Evolutionary conservation across 352 stramenopile genomes (phyloP).

Genomic region (Halophytophthora polymorphica): DNA sequence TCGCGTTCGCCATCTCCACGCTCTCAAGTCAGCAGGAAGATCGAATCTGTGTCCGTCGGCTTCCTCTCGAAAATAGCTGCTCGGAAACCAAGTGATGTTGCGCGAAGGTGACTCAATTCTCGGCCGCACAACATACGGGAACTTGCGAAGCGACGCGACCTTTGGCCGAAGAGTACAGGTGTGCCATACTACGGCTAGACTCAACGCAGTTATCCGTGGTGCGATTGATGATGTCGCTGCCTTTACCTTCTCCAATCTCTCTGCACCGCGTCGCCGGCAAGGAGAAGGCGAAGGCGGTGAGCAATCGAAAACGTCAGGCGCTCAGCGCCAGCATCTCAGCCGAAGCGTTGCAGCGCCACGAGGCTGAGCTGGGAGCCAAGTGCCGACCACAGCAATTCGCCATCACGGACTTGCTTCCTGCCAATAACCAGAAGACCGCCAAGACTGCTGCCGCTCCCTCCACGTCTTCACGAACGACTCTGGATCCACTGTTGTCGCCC

Average conservation of each 20-base stretch:
- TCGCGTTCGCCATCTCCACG: no score
- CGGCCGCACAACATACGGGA: no score
- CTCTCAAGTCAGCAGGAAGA: no score
- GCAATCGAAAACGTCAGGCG: constrained; percentile 8
- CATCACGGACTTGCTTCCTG: constrained; percentile 33
- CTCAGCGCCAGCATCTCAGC: constrained; percentile 39
- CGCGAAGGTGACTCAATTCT: no score
- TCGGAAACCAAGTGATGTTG: no score
- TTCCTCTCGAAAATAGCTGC: neutral
- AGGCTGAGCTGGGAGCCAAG: constrained; percentile 1
- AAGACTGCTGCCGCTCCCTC: constrained; percentile 5
- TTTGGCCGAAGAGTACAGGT: no score
- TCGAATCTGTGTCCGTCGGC: neutral
- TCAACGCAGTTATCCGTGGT: no score
- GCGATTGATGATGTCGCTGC: no score
- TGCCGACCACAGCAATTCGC: constrained; percentile 15
- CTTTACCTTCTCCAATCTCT: no score
- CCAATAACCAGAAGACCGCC: constrained; percentile 8
- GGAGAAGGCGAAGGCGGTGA: constrained; percentile 3
- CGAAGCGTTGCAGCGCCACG: constrained; percentile 16
- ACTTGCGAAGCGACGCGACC: no score
- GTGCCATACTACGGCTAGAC: no score
- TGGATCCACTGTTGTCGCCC: constrained; percentile 15
- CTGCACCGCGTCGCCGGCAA: no score
- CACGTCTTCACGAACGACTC: neutral